Conservation (phyloP, 768 basidiomycete genomes). For the Lactarius evosmus region DNA sequence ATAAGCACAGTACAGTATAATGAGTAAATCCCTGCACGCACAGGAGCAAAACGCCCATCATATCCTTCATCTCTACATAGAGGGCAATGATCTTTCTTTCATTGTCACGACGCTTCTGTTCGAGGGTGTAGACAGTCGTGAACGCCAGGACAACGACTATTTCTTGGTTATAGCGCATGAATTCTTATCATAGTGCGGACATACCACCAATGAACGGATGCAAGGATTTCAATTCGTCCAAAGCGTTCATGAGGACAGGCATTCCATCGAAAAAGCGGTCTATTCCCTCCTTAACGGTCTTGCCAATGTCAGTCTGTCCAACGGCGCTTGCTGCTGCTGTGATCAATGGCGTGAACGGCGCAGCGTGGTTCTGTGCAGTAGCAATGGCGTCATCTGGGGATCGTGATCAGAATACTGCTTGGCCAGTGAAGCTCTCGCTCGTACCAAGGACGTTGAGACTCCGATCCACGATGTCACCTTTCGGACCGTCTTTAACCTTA, state of each 20-base stretch:
- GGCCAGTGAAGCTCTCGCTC: neutral
- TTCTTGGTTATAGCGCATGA: neutral
- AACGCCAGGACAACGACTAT: conserved; percentile 51
- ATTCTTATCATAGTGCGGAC: neutral
- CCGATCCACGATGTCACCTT: neutral
- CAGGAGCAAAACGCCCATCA: conserved; percentile 37
- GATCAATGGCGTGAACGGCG: neutral
- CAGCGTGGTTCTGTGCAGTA: neutral
- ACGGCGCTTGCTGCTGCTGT: neutral
- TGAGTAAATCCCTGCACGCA: neutral
- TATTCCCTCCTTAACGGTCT: conserved; percentile 27
- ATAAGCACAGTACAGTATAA: neutral
- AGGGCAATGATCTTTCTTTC: conserved; percentile 47
- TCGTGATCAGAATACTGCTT: neutral
- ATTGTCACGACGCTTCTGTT: conserved; percentile 48
- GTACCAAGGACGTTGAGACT: neutral
- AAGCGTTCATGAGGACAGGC: conserved; percentile 31
- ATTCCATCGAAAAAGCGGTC: conserved; percentile 30
- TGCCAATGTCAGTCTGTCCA: conserved; percentile 7
- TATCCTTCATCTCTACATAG: conserved; percentile 48
- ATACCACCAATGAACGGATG: conserved; percentile 34
- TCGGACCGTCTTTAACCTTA: neutral
- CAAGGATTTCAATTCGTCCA: conserved; percentile 32
- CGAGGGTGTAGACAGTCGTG: conserved; percentile 46
- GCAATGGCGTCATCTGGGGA: neutral